Conservation (phyloP, 106 monocot species). For the Cymbidium sinense region DNA sequence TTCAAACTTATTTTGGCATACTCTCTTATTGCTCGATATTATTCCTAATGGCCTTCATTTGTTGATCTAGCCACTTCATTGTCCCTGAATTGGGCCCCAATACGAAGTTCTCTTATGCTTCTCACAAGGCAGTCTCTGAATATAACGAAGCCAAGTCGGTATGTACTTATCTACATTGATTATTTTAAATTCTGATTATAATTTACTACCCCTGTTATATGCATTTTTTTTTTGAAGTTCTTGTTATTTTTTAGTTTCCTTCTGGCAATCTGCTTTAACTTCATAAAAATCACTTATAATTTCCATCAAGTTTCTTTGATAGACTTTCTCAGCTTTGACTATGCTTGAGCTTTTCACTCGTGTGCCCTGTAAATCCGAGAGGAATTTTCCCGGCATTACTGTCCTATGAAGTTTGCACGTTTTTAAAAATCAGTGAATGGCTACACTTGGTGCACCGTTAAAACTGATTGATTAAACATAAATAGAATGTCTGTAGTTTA, state of each 20-base stretch:
- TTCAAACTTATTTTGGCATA: not conserved
- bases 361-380: not conserved
- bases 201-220: not conserved
- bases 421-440: too few species aligned
- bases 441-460: too few species aligned
- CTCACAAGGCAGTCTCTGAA: constrained; percentile 90
- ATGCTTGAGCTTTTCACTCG: not conserved
- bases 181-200: not conserved
- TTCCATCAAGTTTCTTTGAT: too few species aligned
- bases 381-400: not conserved
- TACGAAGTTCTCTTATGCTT: constrained; percentile 79
- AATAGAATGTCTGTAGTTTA: not conserved
- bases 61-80: constrained; percentile 53
- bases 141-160: constrained; percentile 93
- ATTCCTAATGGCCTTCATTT: not conserved
- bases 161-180: constrained; percentile 3
- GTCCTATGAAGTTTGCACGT: not conserved
- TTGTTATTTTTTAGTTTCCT: too few species aligned
- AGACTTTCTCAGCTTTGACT: not conserved
- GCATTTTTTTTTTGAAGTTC: not conserved
- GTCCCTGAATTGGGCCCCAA: constrained; percentile 90
- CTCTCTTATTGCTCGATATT: not conserved
- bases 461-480: too few species aligned
- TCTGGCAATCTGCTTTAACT: too few species aligned
- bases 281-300: too few species aligned